These are phyloP conservation scores for Suhomyces anneliseae DNA, from an alignment of 1,139 yeast genomes.

Conservation along the genomic window DNA sequence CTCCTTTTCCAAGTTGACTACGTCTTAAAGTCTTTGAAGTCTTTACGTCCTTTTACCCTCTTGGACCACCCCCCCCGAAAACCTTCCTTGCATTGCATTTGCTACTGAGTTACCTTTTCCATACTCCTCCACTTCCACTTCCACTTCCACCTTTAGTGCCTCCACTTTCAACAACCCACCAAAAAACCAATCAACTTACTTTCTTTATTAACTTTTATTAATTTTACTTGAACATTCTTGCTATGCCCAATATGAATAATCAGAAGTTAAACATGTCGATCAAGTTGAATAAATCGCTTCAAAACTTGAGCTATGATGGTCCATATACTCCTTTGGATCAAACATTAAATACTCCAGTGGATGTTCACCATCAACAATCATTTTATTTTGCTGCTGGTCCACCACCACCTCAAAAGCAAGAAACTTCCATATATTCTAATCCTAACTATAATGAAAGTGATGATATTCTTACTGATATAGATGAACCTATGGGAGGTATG, in stretches of 20 bases:
- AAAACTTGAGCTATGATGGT: slow-evolving; percentile 23
- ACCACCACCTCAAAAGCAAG: slow-evolving; percentile 5
- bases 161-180: too few species aligned
- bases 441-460: slow-evolving; percentile 43
- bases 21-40: too few species aligned
- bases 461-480: slow-evolving; percentile 44
- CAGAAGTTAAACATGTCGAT: slow-evolving; percentile 31
- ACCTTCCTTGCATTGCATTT: too few species aligned
- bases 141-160: too few species aligned
- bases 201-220: too few species aligned
- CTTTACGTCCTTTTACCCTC: too few species aligned
- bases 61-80: too few species aligned
- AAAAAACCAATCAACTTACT: too few species aligned
- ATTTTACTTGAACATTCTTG: background rate
- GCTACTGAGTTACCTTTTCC: too few species aligned
- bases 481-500: slow-evolving; percentile 26
- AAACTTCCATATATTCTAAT: slow-evolving; percentile 26
- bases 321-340: slow-evolving; percentile 52
- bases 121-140: too few species aligned
- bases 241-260: slow-evolving; percentile 21
- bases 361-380: slow-evolving; percentile 19
- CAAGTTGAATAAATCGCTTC: slow-evolving; percentile 32
- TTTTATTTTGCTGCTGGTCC: slow-evolving; percentile 10
- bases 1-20: too few species aligned
- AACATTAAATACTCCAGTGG: slow-evolving; percentile 44